Evolutionary conservation across 768 basidiomycete genomes (phyloP).

Genomic region (Suillus bovinus): DNA sequence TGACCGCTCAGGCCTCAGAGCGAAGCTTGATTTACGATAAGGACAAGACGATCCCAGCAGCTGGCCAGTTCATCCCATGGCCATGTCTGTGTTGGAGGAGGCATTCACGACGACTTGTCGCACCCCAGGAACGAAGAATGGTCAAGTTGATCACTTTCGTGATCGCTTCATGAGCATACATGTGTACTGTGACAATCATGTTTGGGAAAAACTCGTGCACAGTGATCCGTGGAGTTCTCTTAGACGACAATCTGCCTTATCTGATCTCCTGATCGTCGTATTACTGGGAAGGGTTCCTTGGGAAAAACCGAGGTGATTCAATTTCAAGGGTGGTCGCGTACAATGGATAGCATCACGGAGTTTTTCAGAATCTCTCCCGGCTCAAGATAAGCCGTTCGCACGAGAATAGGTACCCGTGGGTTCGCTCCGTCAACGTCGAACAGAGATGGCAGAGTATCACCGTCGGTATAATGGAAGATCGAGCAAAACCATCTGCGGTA

Average conservation of each 20-base stretch:
- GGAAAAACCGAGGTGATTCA: background rate
- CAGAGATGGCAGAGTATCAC: too few relatives aligned
- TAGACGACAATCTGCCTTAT: background rate
- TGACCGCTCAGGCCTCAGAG: too few relatives aligned
- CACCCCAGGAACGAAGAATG: background rate
- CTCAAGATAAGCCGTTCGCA: background rate
- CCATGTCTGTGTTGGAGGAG: background rate
- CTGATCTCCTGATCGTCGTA: background rate
- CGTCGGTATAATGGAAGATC: background rate
- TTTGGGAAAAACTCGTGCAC: background rate
- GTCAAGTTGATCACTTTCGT: background rate
- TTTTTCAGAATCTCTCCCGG: too few relatives aligned
- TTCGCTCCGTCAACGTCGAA: background rate
- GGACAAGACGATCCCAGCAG: conserved; percentile 26
- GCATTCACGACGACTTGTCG: background rate
- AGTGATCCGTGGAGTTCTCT: background rate
- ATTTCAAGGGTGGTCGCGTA: conserved; percentile 1
- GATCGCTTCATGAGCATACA: background rate
- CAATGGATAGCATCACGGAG: background rate
- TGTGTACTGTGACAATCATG: background rate
- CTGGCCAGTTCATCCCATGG: conserved; percentile 27
- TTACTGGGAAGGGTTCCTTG: background rate
- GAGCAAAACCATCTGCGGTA: background rate
- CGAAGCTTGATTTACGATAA: conserved; percentile 23
- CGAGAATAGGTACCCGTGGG: background rate